Conservation (phyloP, 331 rosid species). For the Rhamnella rubrinervis region DNA sequence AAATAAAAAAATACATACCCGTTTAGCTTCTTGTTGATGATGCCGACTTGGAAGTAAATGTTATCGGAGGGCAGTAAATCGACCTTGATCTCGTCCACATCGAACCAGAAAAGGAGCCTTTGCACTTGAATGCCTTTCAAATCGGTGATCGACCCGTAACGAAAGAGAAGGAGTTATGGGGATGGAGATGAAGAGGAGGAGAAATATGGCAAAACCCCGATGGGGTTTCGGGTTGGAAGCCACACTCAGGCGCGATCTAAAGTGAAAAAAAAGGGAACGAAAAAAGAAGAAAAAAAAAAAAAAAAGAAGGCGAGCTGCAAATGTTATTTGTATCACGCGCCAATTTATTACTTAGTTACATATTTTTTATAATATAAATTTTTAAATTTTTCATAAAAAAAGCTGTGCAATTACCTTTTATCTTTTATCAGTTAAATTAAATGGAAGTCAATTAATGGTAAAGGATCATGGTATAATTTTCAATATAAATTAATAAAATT, state of each 20-base stretch:
- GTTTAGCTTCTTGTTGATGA: constrained; percentile 88
- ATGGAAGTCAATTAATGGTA: too few relatives aligned
- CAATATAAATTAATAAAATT: too few relatives aligned
- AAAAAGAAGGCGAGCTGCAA: too few relatives aligned
- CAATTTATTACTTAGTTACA: too few relatives aligned
- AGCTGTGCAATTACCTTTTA: too few relatives aligned
- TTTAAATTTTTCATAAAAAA: too few relatives aligned
- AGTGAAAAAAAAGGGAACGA: not conserved
- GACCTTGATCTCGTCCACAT: constrained; percentile 81
- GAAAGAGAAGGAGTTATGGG: constrained; percentile 11
- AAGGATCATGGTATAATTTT: too few relatives aligned
- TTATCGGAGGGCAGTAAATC: constrained; percentile 82
- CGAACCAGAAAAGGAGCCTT: constrained; percentile 67
- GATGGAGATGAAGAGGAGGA: constrained; percentile 23
- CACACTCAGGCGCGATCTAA: constrained; percentile 19
- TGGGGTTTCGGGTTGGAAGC: constrained; percentile 17
- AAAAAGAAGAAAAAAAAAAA: too few relatives aligned
- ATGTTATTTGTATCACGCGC: too few relatives aligned
- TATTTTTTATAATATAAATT: too few relatives aligned
- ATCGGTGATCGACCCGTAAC: constrained; percentile 66
- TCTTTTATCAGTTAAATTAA: too few relatives aligned
- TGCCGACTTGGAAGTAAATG: constrained; percentile 83
- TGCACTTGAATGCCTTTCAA: constrained; percentile 78
- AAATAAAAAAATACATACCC: too few relatives aligned
- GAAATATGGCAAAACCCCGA: constrained; percentile 8